Base-by-base conservation (phyloP, 805 yeast species). In the Clavispora asparagi region DNA sequence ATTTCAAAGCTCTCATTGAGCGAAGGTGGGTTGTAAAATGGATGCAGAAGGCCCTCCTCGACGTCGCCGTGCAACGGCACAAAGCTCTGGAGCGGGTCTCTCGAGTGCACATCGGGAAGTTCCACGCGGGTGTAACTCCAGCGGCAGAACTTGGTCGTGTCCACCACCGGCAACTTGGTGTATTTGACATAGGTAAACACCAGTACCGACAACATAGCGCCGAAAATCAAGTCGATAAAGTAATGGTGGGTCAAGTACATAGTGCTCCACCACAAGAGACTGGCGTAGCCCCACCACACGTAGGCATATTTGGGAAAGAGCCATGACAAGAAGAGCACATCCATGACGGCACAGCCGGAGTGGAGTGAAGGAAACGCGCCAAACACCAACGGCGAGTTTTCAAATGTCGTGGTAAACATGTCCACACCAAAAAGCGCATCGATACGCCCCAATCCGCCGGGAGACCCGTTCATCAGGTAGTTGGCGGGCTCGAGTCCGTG, bases 171-270 rank as follows among this genome's bases (percentile, higher is more conserved):
- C 58, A 91, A 69, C 53, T 76, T 79, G 16, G 74, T 78, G 58
- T 83, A 81, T 61, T 82, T 83, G 44, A 88, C 81, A 55, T 82
- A 77, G 50, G 78, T 74, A 65, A 88, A 91, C 29, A 87, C 82
- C 13, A 78, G 63, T 49, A 83, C 76, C 0, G 96, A 82, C 46
- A 94, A 72, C n/a, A 82, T 77, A 1, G 97, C 92, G 19, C 99
- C 99, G n/a, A 88, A 92, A 59, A 88, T 87, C 44, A 92, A 78
- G 63, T 92, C 98, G 49, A 92, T 81, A 60, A 94, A 94, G 64
- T 92, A 92, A 68, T 92, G 99, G 67, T 92, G 99, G 0, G 97
- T 92, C 59, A 92, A 76, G 65, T 92, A 92, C 99, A 92, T 92
- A 13, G 98, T 94, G 42, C 94, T 79, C 95, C 97, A 94, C 98